Evolutionary conservation across 2,329 filamentous ascomycete species (phyloP), one percentile per base, ranked within the genome.

Genomic region (Chaetomiaceae sp.): DNA sequence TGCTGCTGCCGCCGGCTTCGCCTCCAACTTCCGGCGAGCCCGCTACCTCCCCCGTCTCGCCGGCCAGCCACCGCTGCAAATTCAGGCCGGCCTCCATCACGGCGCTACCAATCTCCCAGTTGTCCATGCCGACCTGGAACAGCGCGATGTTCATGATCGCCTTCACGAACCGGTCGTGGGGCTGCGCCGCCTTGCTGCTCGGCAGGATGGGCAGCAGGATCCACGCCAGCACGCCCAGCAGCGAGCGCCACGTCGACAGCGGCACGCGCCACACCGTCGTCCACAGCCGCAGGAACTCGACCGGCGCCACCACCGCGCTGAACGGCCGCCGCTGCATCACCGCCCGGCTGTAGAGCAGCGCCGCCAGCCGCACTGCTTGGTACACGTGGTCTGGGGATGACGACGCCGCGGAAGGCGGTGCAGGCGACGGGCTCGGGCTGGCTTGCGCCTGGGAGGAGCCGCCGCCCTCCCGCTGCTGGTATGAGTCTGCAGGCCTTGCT

Each of bases 221-320:
- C 74, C 73, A 77, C 40, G 67, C 60, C 44, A 73, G 72, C 12
- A 78, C 66, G 26, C 74, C 74, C 12, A 74, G 61, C 19, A 72
- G 62, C 2, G 62, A 57, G 48, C 70, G 69, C 73, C 73, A 75
- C 5, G 62, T 64, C 3, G 67, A 59, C 27, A 75, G 60, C 2
- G 70, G 66, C 4, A 73, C 67, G 15, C 66, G 62, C 73, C 74
- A 76, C 10, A 69, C 62, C 3, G 66, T 65, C 12, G 61, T 62
- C 74, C 74, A 78, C 5, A 77, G 64, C 35, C 57, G 55, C 9
- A 63, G 45, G 47, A 74, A 69, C 35, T 74, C 69, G 8, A 56
- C 50, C 3, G 62, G 49, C 3, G 60, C 61, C 44, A 73, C 70
- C 1, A 69, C 59, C 6, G 55, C 47, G 42, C 67, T 67, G 12